These are phyloP conservation scores for Favolaschia claudopus DNA, from an alignment of 768 basidiomycete species.

Conservation along the genomic window DNA sequence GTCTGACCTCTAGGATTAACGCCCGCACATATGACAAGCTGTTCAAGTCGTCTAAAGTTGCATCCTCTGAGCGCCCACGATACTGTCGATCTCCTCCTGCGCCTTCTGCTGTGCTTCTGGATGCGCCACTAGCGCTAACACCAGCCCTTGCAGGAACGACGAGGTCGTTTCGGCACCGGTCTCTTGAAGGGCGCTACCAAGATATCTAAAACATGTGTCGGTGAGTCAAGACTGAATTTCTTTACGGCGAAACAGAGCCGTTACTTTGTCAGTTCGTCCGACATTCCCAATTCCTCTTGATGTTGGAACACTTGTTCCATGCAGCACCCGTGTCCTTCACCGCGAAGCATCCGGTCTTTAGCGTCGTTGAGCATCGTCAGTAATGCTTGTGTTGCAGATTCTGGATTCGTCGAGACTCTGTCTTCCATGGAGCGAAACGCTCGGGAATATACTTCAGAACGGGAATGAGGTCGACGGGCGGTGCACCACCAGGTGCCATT, in stretches of 20 bases:
- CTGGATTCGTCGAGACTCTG: neutral
- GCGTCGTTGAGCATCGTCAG: conserved; percentile 2
- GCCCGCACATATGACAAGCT: conserved; percentile 34
- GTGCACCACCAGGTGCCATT: conserved; percentile 14
- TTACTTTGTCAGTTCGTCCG: conserved; percentile 12
- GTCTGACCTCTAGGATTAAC: conserved; percentile 30
- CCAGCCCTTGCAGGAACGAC: conserved; percentile 24
- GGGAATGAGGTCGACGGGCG: conserved; percentile 24
- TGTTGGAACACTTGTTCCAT: conserved; percentile 31
- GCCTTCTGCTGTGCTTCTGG: conserved; percentile 34
- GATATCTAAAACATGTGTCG: conserved; percentile 28
- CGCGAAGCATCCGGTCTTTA: conserved; percentile 30
- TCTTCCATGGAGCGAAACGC: conserved; percentile 28
- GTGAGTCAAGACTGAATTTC: neutral
- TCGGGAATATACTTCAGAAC: conserved; percentile 26
- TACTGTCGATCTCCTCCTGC: neutral
- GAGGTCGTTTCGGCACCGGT: conserved; percentile 40
- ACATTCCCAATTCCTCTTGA: conserved; percentile 17
- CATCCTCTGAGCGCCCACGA: conserved; percentile 29
- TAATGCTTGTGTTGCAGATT: neutral
- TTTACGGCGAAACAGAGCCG: too few species aligned
- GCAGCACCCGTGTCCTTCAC: conserved; percentile 30
- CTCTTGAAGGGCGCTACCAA: conserved; percentile 35
- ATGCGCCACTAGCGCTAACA: conserved; percentile 26
- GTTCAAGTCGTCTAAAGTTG: conserved; percentile 26